These are phyloP conservation scores for Huntiella abstrusa DNA, from an alignment of 2,329 filamentous ascomycete genomes.

Conservation along the genomic window DNA sequence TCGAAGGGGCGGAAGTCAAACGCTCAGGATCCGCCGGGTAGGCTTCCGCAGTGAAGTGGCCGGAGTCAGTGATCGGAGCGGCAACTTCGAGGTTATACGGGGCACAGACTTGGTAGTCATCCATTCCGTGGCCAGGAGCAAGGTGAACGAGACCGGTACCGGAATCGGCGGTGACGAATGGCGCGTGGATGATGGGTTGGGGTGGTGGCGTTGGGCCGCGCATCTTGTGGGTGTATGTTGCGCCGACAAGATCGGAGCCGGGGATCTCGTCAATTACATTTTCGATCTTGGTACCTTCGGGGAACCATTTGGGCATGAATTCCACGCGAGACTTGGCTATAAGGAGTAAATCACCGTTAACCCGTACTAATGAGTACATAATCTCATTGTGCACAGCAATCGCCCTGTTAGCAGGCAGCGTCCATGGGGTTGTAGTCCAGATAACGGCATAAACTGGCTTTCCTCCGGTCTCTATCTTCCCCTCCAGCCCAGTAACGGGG, in stretches of 20 bases:
- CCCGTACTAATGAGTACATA: conserved; percentile 49
- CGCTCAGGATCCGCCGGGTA: conserved; percentile 48
- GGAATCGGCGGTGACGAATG: conserved; percentile 79
- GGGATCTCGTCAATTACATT: conserved; percentile 37
- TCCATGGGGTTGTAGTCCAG: conserved; percentile 98
- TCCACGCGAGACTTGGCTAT: conserved; percentile 54
- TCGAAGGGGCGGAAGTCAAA: conserved; percentile 48
- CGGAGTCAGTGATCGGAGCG: conserved; percentile 68
- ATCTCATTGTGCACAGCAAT: conserved; percentile 66
- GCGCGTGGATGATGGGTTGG: conserved; percentile 61
- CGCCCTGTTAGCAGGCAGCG: conserved; percentile 75
- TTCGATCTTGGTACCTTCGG: conserved; percentile 24
- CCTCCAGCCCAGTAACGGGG: conserved; percentile 32
- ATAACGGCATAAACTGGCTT: conserved; percentile 59
- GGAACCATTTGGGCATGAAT: conserved; percentile 30
- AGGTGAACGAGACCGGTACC: conserved; percentile 89
- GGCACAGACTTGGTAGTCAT: conserved; percentile 75
- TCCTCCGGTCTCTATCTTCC: conserved; percentile 14
- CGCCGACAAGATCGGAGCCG: conserved; percentile 45
- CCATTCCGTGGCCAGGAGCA: conserved; percentile 88
- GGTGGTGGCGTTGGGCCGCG: conserved; percentile 34
- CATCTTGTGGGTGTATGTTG: conserved; percentile 54
- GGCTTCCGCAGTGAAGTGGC: conserved; percentile 62
- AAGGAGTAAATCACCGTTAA: conserved; percentile 39
- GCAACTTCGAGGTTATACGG: conserved; percentile 51